Percentiles rank a stretch among this genome's conserved stretches.
Conservation (phyloP, 164 flowering plant species). For the Saururus chinensis region DNA sequence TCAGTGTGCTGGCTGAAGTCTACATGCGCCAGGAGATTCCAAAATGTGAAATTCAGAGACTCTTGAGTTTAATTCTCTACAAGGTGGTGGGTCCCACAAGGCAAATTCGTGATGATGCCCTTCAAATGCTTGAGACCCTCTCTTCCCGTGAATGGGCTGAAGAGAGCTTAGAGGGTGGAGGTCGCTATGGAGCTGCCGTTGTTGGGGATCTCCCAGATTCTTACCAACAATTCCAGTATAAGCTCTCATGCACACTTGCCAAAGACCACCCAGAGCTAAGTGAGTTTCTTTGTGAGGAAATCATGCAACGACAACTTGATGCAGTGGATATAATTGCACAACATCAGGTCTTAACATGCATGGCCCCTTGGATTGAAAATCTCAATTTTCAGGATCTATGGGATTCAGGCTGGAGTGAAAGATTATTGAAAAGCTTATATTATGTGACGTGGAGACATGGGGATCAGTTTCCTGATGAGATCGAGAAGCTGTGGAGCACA, state of each 20-base stretch:
- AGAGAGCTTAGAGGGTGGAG: slow-evolving; percentile 72
- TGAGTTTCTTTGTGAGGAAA: slow-evolving; percentile 94
- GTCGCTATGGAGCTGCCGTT: slow-evolving; percentile 91
- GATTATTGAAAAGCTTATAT: slow-evolving; percentile 86
- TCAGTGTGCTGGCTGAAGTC: slow-evolving; percentile 97
- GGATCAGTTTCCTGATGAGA: slow-evolving; percentile 97
- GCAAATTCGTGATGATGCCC: slow-evolving; percentile 97
- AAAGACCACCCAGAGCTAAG: slow-evolving; percentile 98
- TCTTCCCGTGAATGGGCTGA: slow-evolving; percentile 97
- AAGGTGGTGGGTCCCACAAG: slow-evolving; percentile 94
- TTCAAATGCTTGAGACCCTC: slow-evolving; percentile 98
- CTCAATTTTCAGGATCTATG: slow-evolving; percentile 89
- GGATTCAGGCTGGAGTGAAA: slow-evolving; percentile 97
- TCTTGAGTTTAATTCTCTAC: slow-evolving; percentile 89
- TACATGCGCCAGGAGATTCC: slow-evolving; percentile 99
- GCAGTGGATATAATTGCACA: slow-evolving; percentile 98
- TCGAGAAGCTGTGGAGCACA: slow-evolving; percentile 99
- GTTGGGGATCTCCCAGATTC: slow-evolving; percentile 99
- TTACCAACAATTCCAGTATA: slow-evolving; percentile 97
- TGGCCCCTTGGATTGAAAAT: slow-evolving; percentile 99
- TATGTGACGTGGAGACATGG: slow-evolving; percentile 99
- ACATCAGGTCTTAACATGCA: slow-evolving; percentile 96
- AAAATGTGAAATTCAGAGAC: slow-evolving; percentile 93
- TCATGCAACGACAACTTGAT: slow-evolving; percentile 98
- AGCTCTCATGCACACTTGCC: slow-evolving; percentile 92